These are phyloP conservation scores for Pseudocercospora fijiensis DNA, from an alignment of 2,329 filamentous ascomycete species.

Conservation along the genomic window DNA sequence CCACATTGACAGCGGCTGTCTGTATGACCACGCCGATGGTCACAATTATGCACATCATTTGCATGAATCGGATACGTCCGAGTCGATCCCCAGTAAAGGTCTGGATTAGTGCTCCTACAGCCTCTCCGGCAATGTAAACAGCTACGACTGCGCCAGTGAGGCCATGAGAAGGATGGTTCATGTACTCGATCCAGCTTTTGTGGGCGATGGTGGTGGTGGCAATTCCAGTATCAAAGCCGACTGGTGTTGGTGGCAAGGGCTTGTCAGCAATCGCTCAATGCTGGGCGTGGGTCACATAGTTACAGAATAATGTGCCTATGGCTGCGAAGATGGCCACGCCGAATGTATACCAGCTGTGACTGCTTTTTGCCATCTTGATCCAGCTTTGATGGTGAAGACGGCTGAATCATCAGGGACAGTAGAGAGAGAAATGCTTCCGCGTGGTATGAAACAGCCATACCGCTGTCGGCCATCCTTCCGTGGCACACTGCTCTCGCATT, in stretches of 20 bases:
- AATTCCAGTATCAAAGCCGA: constrained; percentile 61
- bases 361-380: constrained; percentile 10
- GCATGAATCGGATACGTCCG: constrained; percentile 40
- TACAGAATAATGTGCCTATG: constrained; percentile 58
- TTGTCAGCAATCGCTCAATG: background rate
- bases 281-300: background rate
- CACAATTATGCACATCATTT: constrained; percentile 54
- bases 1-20: constrained; percentile 52
- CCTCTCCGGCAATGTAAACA: constrained; percentile 60
- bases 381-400: background rate
- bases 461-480: constrained; percentile 4
- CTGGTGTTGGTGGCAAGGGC: background rate
- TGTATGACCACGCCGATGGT: constrained; percentile 57
- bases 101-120: constrained; percentile 52
- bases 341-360: constrained; percentile 47
- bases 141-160: constrained; percentile 59
- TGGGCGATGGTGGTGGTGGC: constrained; percentile 63
- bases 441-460: background rate
- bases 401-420: background rate
- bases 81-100: constrained; percentile 54
- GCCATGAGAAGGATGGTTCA: constrained; percentile 55
- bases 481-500: background rate
- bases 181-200: constrained; percentile 60
- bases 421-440: background rate
- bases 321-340: constrained; percentile 57